Conservation (phyloP, 83 land plant species). For the Picea abies region DNA sequence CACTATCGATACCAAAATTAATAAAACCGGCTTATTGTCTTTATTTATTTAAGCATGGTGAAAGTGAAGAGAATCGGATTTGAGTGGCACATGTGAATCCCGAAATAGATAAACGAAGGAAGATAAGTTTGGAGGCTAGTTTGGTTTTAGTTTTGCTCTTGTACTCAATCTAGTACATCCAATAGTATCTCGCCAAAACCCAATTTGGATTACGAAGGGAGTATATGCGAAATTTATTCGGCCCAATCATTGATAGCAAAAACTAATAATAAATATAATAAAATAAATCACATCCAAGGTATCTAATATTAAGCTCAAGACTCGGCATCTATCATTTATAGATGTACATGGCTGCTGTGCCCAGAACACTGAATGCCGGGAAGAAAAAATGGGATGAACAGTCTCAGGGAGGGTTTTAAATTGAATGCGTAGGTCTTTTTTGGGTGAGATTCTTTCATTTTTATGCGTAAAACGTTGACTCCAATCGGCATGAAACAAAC, state of each 20-base stretch:
- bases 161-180: neutral
- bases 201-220: neutral
- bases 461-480: slow-evolving; percentile 6
- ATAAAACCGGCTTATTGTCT: too few species aligned
- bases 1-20: too few species aligned
- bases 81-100: too few species aligned
- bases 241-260: slow-evolving; percentile 4
- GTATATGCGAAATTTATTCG: neutral
- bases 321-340: neutral
- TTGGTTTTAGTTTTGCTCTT: neutral
- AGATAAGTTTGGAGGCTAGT: neutral
- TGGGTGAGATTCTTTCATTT: neutral
- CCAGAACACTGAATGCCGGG: neutral
- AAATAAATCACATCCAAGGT: too few species aligned
- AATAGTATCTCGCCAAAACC: neutral
- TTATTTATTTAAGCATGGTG: too few species aligned
- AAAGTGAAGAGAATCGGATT: too few species aligned
- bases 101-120: neutral
- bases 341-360: neutral
- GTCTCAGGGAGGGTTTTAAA: neutral
- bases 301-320: neutral
- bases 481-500: slow-evolving; percentile 3
- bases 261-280: too few species aligned
- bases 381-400: neutral
- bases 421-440: too few species aligned